These are phyloP conservation scores for Coprinopsis sp. DNA, from an alignment of 768 basidiomycete species.

Conservation along the genomic window DNA sequence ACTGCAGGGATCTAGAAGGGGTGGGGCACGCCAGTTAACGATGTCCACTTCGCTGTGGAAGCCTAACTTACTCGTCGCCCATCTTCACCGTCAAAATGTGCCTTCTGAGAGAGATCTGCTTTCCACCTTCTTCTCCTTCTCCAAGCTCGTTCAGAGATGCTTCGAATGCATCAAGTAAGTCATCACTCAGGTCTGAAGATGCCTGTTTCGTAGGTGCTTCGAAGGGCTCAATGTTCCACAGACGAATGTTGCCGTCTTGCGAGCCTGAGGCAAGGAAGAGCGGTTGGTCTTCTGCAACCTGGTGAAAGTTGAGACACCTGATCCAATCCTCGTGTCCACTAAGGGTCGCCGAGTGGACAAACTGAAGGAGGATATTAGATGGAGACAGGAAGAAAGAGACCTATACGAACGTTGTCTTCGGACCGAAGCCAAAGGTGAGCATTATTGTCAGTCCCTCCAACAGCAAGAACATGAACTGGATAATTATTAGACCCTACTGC, in stretches of 20 bases:
- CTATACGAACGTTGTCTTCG: conserved; percentile 46
- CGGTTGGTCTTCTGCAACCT: conserved; percentile 29
- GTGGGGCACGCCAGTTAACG: neutral
- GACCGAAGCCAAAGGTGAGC: conserved; percentile 77
- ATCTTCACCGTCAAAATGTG: conserved; percentile 70
- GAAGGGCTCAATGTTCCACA: conserved; percentile 79
- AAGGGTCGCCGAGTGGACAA: conserved; percentile 53
- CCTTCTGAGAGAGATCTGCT: conserved; percentile 85
- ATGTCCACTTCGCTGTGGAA: neutral
- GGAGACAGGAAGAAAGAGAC: conserved; percentile 2
- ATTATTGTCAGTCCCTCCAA: conserved; percentile 75
- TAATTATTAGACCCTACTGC: conserved; percentile 5
- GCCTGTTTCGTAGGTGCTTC: conserved; percentile 14
- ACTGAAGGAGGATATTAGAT: conserved; percentile 33
- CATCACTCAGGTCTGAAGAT: conserved; percentile 47
- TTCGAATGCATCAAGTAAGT: conserved; percentile 86
- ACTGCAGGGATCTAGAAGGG: conserved; percentile 39
- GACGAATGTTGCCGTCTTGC: conserved; percentile 88
- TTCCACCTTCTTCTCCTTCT: conserved; percentile 79
- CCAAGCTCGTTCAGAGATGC: conserved; percentile 70
- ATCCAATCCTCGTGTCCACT: conserved; percentile 97
- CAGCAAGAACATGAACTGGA: conserved; percentile 65
- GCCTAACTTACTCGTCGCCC: conserved; percentile 32
- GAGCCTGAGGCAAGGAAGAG: conserved; percentile 88
- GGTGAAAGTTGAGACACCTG: conserved; percentile 65